A percentile compares a stretch with the other conserved stretches of the same genome.
phyloP scores from a whole-genome alignment of 345 rosid genomes.

The Geranium brycei region DNA sequence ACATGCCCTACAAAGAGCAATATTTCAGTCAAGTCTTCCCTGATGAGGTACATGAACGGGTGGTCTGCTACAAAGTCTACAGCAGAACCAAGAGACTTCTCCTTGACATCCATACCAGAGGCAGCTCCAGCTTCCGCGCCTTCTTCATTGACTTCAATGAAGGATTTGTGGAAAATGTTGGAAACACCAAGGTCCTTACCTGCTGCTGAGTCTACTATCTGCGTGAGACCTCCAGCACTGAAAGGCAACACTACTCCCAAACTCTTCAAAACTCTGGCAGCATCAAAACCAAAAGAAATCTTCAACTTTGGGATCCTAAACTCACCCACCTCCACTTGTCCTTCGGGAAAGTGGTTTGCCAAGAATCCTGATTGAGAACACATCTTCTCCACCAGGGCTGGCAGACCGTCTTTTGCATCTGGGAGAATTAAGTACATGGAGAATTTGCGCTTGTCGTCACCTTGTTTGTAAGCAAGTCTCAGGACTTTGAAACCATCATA shows the following conservation, averaged over 20 bases:
- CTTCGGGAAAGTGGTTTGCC: conserved; percentile 9
- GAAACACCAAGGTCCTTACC: conserved; percentile 8
- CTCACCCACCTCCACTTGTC: conserved; percentile 9
- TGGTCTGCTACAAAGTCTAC: conserved; percentile 11
- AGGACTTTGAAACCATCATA: conserved; percentile 62
- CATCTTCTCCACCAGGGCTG: conserved; percentile 10
- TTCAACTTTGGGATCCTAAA: conserved; percentile 13
- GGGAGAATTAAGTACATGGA: conserved; percentile 74
- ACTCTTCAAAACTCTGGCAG: conserved; percentile 8
- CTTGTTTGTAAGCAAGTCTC: conserved; percentile 61
- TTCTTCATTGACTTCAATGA: conserved; percentile 10
- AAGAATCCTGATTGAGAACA: conserved; percentile 12
- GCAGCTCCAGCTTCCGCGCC: conserved; percentile 11
- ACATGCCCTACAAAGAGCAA: conserved; percentile 9
- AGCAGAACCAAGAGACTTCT: background rate
- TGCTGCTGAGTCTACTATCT: conserved; percentile 10
- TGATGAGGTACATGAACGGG: conserved; percentile 14
- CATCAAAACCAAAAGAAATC: conserved; percentile 12
- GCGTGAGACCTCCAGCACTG: conserved; percentile 9
- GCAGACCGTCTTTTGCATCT: conserved; percentile 19
- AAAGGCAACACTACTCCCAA: conserved; percentile 11
- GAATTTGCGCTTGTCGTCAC: conserved; percentile 49
- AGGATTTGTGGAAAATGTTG: conserved; percentile 8
- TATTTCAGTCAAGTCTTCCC: conserved; percentile 6
- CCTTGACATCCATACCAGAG: background rate